Conservation (phyloP, 1,284 basidiomycete species). For the Fomitopsis schrenkii region DNA sequence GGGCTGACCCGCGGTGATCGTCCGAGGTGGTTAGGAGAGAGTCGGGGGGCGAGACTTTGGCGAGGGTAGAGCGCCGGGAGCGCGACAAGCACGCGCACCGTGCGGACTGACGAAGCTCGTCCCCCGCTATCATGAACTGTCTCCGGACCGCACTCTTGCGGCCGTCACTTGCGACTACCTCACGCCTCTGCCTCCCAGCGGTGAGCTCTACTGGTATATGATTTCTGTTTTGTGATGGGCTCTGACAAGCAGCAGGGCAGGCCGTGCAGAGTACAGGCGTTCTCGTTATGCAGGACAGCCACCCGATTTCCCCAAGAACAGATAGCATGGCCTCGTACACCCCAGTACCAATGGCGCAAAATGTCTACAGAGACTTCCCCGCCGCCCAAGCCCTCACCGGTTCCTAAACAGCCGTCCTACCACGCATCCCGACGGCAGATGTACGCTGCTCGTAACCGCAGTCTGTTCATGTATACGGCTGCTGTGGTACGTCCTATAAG, state of each 20-base stretch:
- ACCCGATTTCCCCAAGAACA: neutral
- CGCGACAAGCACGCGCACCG: neutral
- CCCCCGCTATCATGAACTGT: conserved; percentile 16
- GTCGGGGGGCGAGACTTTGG: neutral
- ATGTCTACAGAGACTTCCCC: conserved; percentile 14
- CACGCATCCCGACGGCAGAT: conserved; percentile 27
- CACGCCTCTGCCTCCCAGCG: neutral
- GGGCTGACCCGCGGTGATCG: neutral
- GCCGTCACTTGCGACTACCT: conserved; percentile 8
- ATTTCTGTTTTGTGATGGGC: neutral
- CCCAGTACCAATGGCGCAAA: conserved; percentile 9
- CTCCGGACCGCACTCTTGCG: conserved; percentile 17
- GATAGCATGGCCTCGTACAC: neutral
- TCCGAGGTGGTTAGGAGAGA: neutral
- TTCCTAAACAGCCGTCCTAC: neutral
- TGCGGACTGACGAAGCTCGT: conserved; percentile 3
- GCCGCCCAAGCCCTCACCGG: conserved; percentile 6
- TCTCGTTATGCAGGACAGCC: neutral
- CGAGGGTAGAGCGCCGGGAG: neutral
- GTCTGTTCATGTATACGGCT: conserved; percentile 75
- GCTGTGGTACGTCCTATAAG: conserved; percentile 57
- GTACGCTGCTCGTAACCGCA: conserved; percentile 58
- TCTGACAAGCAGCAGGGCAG: neutral
- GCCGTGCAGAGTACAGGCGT: neutral
- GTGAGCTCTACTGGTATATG: conserved; percentile 4